These are phyloP conservation scores for Domatiomyces globalis DNA, from an alignment of 2,329 filamentous ascomycete species.

Conservation along the genomic window DNA sequence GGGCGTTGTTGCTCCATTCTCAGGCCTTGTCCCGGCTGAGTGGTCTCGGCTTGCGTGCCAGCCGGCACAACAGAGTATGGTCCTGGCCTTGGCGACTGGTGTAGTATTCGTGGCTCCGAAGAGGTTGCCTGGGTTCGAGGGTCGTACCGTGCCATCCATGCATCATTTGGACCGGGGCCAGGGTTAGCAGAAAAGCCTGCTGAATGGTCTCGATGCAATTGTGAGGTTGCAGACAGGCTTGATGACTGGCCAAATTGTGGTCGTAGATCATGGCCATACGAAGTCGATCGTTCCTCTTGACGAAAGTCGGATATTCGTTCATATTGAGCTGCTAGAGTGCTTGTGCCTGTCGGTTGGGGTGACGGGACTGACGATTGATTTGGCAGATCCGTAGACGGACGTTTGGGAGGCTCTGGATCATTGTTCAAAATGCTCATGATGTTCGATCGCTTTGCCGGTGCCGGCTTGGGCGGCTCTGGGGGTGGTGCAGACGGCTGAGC, in stretches of 20 bases:
- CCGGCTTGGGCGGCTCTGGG: slow-evolving; percentile 16
- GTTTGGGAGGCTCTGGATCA: slow-evolving; percentile 33
- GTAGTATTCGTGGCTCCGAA: slow-evolving; percentile 9
- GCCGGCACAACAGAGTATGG: slow-evolving; percentile 15
- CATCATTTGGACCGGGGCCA: slow-evolving; percentile 8
- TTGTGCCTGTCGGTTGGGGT: slow-evolving; percentile 5
- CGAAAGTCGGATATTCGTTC: slow-evolving; percentile 3
- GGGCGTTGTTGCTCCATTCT: slow-evolving; percentile 6
- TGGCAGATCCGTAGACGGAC: slow-evolving; percentile 27
- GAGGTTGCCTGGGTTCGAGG: slow-evolving; percentile 9
- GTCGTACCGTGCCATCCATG: slow-evolving; percentile 17
- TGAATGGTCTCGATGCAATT: slow-evolving; percentile 7
- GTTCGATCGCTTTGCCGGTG: slow-evolving; percentile 35
- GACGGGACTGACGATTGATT: slow-evolving; percentile 14
- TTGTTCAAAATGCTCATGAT: slow-evolving; percentile 37
- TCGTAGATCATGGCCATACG: slow-evolving; percentile 4
- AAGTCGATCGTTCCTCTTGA: slow-evolving; percentile 3
- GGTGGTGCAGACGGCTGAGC: slow-evolving; percentile 4
- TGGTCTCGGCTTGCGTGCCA: slow-evolving; percentile 5
- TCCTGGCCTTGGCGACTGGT: slow-evolving; percentile 14
- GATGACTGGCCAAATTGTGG: slow-evolving; percentile 1
- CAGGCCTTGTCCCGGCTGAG: slow-evolving; percentile 5
- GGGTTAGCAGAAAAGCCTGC: slow-evolving; percentile 3
- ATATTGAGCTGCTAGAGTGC: slow-evolving; percentile 4
- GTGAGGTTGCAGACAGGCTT: slow-evolving; percentile 3